A percentile compares a stretch with the other conserved stretches of the same genome.
phyloP scores from a whole-genome alignment of 2,329 filamentous ascomycete genomes.

The Atkinsonella hypoxylon region DNA sequence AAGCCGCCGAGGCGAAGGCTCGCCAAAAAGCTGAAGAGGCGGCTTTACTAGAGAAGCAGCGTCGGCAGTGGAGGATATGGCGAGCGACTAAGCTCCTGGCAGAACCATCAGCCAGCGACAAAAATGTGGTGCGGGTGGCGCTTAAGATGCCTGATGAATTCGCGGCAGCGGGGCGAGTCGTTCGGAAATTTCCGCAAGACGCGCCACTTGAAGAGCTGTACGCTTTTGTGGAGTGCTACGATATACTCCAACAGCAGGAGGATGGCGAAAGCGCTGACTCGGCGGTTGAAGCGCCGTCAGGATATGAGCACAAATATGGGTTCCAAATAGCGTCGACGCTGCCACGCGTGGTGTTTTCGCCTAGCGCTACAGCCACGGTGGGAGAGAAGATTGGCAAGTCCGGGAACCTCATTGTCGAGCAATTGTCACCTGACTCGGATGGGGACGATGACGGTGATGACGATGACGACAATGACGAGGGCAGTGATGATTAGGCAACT shows the following conservation, averaged over 20 bases:
- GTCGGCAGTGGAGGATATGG: constrained; percentile 69
- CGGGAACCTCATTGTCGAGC: constrained; percentile 83
- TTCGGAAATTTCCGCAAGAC: constrained; percentile 60
- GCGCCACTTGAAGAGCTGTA: constrained; percentile 79
- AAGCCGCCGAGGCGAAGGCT: constrained; percentile 52
- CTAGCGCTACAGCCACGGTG: constrained; percentile 54
- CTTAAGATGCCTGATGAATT: constrained; percentile 48
- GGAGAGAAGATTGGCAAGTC: constrained; percentile 66
- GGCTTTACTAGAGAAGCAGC: constrained; percentile 29
- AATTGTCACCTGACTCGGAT: constrained; percentile 24
- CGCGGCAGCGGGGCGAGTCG: constrained; percentile 55
- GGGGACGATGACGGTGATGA: constrained; percentile 21
- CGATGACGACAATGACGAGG: constrained; percentile 10
- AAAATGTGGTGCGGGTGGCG: constrained; percentile 61
- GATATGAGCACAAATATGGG: constrained; percentile 68
- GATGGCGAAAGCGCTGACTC: constrained; percentile 15
- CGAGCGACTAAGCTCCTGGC: constrained; percentile 52
- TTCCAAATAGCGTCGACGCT: constrained; percentile 80
- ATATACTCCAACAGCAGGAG: constrained; percentile 47
- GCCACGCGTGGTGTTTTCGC: constrained; percentile 69
- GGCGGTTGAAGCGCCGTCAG: constrained; percentile 6
- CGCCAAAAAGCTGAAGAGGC: constrained; percentile 52
- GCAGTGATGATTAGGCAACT: too few species aligned
- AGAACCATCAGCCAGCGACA: constrained; percentile 52
- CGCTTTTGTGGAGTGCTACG: constrained; percentile 89